phyloP scores from a whole-genome alignment of 1,139 yeast genomes.

The Blastobotrys buckinghamii region DNA sequence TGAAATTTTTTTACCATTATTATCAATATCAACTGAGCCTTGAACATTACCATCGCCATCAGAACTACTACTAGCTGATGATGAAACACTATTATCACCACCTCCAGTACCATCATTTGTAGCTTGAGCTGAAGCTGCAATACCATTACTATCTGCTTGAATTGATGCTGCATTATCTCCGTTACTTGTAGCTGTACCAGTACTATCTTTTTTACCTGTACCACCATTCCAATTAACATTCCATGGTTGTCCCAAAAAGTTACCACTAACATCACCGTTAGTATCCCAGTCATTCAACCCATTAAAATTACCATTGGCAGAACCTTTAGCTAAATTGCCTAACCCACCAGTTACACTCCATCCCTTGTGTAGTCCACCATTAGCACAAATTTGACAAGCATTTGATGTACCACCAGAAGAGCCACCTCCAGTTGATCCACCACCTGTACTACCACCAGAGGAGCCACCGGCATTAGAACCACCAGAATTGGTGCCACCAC shows the following conservation, averaged over 20 bases:
- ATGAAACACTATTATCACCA: neutral
- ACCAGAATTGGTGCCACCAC: neutral
- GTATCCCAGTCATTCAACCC: neutral
- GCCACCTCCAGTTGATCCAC: neutral
- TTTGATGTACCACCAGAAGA: neutral
- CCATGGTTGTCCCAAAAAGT: neutral
- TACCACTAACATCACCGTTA: conserved; percentile 1
- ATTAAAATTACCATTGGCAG: neutral
- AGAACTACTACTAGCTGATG: neutral
- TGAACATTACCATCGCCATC: neutral
- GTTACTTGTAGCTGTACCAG: neutral
- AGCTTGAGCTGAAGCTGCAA: neutral
- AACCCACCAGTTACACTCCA: neutral
- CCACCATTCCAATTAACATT: neutral
- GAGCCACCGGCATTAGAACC: neutral
- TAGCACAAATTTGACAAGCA: neutral
- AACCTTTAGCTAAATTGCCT: neutral
- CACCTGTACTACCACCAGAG: neutral
- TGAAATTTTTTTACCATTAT: neutral
- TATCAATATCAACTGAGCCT: neutral
- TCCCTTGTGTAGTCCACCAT: neutral
- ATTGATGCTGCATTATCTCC: neutral
- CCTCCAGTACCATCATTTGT: neutral
- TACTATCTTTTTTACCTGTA: neutral
- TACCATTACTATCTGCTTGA: neutral